Base-by-base conservation (phyloP, 75 land plant species). In the Azolla pinnata region DNA sequence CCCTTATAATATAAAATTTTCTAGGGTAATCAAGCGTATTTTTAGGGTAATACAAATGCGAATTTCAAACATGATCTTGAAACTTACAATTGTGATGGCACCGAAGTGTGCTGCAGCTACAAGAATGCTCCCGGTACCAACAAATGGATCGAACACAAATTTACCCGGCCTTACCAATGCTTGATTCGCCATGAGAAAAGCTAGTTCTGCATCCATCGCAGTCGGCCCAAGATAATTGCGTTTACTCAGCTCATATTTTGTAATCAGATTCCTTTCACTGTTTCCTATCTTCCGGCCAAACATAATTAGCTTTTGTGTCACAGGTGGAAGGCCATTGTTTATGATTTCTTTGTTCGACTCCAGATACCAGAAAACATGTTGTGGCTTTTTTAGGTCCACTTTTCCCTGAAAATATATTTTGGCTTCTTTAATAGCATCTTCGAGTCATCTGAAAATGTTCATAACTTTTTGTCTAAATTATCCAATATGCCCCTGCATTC, bases 161-260 rank as follows among this genome's bases (percentile, higher is more conserved):
- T 82, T 88, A 49, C 95, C 95, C 29, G 78, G 71, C 46, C 63
- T 38, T 21, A 75, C 97, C 33, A 85, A 48, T 14, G 78, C 97
- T 75, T 92, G 97, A 57, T 88, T 88, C 26, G 88, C 85, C 97
- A 87, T 91, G 20, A 91, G 67, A 63, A 87, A 88, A 23, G 97
- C 97, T 60, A 91, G 80, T 60, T 91, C 97, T 57, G 97, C 97
- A 73, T 91, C 92, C 97, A 91, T 91, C 33, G 97, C 92, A 51
- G 97, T 91, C 25, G 97, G 92, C 14, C 97, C 97, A 10, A 91
- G 63, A 56, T 87, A 91, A 20, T 54, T 91, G 24, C 97, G 84
- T 31, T 79, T 83, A 67, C 83, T 87, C 40, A 91, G 54, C 47
- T 84, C 83, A 69, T 84, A 91, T 17, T 80, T 87, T n/a, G 85